Conservation (phyloP, 225 moss, liverwort and hornwort species). For the Neckera pumila region DNA sequence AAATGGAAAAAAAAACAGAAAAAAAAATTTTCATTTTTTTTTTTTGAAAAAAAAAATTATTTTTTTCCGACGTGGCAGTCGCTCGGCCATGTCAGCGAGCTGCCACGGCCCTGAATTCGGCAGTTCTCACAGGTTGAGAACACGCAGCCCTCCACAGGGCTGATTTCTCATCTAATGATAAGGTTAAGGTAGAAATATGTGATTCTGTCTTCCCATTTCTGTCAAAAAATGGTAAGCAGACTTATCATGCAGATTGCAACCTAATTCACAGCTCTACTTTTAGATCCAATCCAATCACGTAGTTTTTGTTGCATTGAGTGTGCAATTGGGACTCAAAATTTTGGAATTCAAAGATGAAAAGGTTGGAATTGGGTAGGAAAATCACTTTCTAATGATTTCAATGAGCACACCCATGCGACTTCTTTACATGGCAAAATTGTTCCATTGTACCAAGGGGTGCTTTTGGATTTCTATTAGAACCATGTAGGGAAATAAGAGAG, state of each 20-base stretch:
- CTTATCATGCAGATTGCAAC: fast-evolving
- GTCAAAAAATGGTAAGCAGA: fast-evolving
- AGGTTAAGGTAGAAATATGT: too few relatives aligned
- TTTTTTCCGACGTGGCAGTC: too few relatives aligned
- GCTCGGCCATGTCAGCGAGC: too few relatives aligned
- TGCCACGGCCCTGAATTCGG: too few relatives aligned
- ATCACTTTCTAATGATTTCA: background rate
- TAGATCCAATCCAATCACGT: too few relatives aligned
- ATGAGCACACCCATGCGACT: background rate
- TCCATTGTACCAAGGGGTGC: fast-evolving
- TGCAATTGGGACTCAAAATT: background rate
- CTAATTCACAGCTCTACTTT: background rate
- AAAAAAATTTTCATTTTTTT: too few relatives aligned
- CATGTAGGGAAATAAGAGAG: background rate
- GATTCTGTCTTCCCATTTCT: too few relatives aligned
- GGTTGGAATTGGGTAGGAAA: background rate
- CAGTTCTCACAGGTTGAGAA: too few relatives aligned
- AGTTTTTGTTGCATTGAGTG: background rate
- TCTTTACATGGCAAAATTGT: background rate
- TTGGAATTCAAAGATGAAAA: background rate
- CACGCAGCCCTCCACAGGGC: too few relatives aligned
- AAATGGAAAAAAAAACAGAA: too few relatives aligned
- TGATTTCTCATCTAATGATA: too few relatives aligned
- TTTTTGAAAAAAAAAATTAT: too few relatives aligned
- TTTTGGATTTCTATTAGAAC: background rate